phyloP scores from a whole-genome alignment of 192 early-diverging fungal genomes.

The Coemansia asiatica region DNA sequence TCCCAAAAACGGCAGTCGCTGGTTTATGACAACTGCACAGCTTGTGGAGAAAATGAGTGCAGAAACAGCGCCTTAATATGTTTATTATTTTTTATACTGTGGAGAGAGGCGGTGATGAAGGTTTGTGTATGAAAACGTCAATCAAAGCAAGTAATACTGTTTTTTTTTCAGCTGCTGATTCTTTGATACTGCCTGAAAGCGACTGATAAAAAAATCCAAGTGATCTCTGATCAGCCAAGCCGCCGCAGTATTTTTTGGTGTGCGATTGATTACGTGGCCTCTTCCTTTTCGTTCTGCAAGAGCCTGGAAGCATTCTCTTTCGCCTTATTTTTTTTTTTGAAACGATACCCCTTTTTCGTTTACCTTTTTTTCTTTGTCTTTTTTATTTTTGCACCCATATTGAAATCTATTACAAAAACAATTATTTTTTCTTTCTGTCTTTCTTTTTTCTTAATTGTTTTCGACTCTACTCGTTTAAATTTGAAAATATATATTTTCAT shows the following conservation, averaged over 20 bases:
- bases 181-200: too few species aligned
- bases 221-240: constrained; percentile 5
- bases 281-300: not conserved
- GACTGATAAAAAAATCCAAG: too few species aligned
- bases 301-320: constrained; percentile 6
- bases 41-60: constrained; percentile 14
- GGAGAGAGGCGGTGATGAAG: too few species aligned
- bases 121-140: not conserved
- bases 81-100: too few species aligned
- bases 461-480: not conserved
- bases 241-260: not conserved
- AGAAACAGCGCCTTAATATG: not conserved
- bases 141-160: too few species aligned
- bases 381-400: not conserved
- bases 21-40: constrained; percentile 29
- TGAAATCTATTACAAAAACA: not conserved
- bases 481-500: not conserved
- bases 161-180: too few species aligned
- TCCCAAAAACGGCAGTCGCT: constrained; percentile 15
- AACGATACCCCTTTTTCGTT: not conserved
- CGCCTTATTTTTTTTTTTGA: not conserved
- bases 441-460: not conserved
- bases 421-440: not conserved
- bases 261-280: not conserved
- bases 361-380: not conserved